A percentile compares a stretch with the other conserved stretches of the same genome.
These are phyloP conservation scores for Hysterangium stoloniferum DNA, from an alignment of 768 basidiomycete species.

Conservation along the genomic window DNA sequence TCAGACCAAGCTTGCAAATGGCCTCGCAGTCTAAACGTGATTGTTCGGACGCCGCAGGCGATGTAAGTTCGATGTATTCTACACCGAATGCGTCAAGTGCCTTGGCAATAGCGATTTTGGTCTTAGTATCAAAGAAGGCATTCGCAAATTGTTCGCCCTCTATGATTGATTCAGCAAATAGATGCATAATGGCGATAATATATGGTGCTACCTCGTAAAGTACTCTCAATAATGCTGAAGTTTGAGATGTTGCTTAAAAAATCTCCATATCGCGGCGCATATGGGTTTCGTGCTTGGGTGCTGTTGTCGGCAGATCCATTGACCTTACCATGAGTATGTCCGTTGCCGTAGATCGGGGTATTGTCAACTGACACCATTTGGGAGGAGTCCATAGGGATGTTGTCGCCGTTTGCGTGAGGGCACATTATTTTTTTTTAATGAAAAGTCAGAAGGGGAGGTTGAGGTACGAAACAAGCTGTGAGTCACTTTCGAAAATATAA, in stretches of 20 bases:
- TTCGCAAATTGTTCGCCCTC: constrained; percentile 99
- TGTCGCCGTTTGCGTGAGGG: constrained; percentile 47
- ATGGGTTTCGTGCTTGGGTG: constrained; percentile 48
- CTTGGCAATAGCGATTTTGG: constrained; percentile 98
- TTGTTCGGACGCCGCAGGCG: constrained; percentile 95
- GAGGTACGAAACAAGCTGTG: neutral
- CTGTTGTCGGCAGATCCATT: constrained; percentile 23
- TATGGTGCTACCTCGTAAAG: constrained; percentile 63
- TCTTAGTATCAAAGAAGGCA: constrained; percentile 98
- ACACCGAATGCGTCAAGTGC: constrained; percentile 98
- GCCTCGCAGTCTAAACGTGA: constrained; percentile 91
- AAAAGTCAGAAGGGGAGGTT: neutral
- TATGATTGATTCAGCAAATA: constrained; percentile 25
- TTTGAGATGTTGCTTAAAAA: constrained; percentile 89
- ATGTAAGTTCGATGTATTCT: constrained; percentile 99
- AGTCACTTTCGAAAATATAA: neutral
- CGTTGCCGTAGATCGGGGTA: constrained; percentile 25
- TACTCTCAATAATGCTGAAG: constrained; percentile 96
- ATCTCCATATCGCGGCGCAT: constrained; percentile 86
- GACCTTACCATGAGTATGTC: constrained; percentile 36
- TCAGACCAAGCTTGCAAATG: constrained; percentile 97
- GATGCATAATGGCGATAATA: neutral
- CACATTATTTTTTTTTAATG: constrained; percentile 50
- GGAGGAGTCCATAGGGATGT: constrained; percentile 33
- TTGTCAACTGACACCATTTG: constrained; percentile 70